These are phyloP conservation scores for Wilcoxina mikolae DNA, from an alignment of 495 filamentous ascomycete species.

Conservation along the genomic window DNA sequence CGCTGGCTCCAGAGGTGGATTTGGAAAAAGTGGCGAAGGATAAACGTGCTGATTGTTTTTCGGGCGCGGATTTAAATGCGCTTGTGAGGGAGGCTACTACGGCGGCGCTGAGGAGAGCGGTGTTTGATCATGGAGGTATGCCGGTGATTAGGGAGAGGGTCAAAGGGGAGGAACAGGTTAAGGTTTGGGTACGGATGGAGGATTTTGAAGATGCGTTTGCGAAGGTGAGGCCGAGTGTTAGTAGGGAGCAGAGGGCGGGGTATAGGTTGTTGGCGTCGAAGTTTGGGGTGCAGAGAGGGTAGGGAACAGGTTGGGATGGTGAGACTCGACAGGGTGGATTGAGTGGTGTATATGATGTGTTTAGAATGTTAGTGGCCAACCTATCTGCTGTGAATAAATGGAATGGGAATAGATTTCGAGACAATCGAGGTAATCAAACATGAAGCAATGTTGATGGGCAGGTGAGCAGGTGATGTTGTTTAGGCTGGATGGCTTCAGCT, in stretches of 20 bases:
- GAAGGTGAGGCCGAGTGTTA: conserved; percentile 68
- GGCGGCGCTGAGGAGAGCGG: conserved; percentile 18
- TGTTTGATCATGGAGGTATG: conserved; percentile 18
- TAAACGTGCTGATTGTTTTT: conserved; percentile 61
- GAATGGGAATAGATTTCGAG: too few species aligned
- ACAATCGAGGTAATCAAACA: too few species aligned
- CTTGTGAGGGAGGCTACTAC: conserved; percentile 43
- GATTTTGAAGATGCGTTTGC: conserved; percentile 66
- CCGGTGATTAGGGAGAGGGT: conserved; percentile 18
- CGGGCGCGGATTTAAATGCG: conserved; percentile 75
- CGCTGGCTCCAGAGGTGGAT: conserved; percentile 32
- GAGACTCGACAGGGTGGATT: too few species aligned
- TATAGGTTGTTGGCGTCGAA: conserved; percentile 44
- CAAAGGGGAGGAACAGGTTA: conserved; percentile 37
- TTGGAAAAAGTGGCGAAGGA: conserved; percentile 50
- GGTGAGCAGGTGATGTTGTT: too few species aligned
- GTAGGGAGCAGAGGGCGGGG: conserved; percentile 43
- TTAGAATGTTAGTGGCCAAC: too few species aligned
- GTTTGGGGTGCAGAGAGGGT: conserved; percentile 29
- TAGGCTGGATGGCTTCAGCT: too few species aligned
- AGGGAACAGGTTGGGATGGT: too few species aligned
- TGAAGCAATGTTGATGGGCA: too few species aligned
- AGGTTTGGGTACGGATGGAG: conserved; percentile 42
- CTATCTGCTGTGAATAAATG: too few species aligned
- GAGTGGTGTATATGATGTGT: too few species aligned